phyloP scores from a whole-genome alignment of 2,329 filamentous ascomycete species.

The Penicillium nordicum region DNA sequence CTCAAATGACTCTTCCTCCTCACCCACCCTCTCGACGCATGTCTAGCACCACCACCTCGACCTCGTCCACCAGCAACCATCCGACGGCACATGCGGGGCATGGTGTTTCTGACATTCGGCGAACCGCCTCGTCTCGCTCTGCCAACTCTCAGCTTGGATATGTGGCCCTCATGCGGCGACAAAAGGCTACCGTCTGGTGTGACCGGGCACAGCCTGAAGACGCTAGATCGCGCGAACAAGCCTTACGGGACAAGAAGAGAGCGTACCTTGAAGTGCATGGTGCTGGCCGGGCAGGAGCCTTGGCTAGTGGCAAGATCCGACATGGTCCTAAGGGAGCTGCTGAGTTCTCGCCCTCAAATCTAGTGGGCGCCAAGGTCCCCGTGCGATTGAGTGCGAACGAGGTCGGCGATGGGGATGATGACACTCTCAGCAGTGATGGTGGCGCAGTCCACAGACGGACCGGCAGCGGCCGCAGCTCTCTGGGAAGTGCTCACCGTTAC shows the following conservation, averaged over 20 bases:
- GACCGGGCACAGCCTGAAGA: constrained; percentile 92
- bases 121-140: constrained; percentile 79
- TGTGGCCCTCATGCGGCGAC: constrained; percentile 90
- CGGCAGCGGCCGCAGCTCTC: constrained; percentile 58
- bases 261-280: constrained; percentile 78
- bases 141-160: constrained; percentile 68
- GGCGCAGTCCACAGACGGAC: constrained; percentile 50
- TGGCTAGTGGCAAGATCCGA: constrained; percentile 73
- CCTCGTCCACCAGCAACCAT: constrained; percentile 39
- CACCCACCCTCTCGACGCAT: constrained; percentile 33
- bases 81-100: constrained; percentile 21
- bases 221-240: constrained; percentile 74
- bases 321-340: constrained; percentile 79
- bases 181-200: constrained; percentile 98
- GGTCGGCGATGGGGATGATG: constrained; percentile 81
- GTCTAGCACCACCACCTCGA: constrained; percentile 43
- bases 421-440: constrained; percentile 42
- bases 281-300: constrained; percentile 59
- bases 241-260: constrained; percentile 80
- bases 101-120: constrained; percentile 49
- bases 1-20: constrained; percentile 27
- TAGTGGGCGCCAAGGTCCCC: constrained; percentile 76
- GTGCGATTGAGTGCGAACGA: constrained; percentile 92
- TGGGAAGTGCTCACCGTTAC: constrained; percentile 46
- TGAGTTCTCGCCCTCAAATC: constrained; percentile 74